Percentiles rank a stretch among this genome's conserved stretches.
phyloP scores from a whole-genome alignment of 2,329 filamentous ascomycete genomes.

The Aspergillus persii region DNA sequence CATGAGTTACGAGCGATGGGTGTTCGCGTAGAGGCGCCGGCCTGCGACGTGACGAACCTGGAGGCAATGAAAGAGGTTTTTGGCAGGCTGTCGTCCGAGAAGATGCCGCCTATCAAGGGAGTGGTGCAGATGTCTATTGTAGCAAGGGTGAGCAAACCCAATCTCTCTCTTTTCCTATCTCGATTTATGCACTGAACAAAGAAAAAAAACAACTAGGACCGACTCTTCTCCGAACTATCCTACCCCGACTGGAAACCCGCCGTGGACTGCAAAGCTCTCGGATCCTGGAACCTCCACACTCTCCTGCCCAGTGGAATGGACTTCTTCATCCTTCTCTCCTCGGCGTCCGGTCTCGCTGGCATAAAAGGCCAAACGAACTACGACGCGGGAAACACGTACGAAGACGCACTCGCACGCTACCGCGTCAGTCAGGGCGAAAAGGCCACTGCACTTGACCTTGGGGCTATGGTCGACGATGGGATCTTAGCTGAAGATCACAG shows the following conservation, averaged over 20 bases:
- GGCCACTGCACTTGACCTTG: neutral
- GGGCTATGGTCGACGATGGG: neutral
- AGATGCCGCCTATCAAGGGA: slow-evolving; percentile 28
- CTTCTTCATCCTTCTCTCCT: slow-evolving; percentile 40
- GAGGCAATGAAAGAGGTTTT: neutral
- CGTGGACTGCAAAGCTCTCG: slow-evolving; percentile 38
- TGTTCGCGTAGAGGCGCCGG: slow-evolving; percentile 16
- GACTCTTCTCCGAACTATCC: slow-evolving; percentile 40
- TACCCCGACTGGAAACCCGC: slow-evolving; percentile 35
- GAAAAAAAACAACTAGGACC: slow-evolving; percentile 15
- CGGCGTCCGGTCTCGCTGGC: slow-evolving; percentile 39
- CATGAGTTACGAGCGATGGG: neutral
- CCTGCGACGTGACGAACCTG: slow-evolving; percentile 21
- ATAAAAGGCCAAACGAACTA: slow-evolving; percentile 44
- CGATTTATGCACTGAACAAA: too few species aligned
- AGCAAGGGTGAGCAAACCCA: neutral
- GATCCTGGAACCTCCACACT: slow-evolving; percentile 33
- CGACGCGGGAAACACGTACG: slow-evolving; percentile 34
- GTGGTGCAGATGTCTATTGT: slow-evolving; percentile 34
- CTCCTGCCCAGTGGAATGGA: slow-evolving; percentile 29
- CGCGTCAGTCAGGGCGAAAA: slow-evolving; percentile 19
- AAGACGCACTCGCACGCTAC: slow-evolving; percentile 31
- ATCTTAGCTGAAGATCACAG: neutral
- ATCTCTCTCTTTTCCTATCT: too few species aligned
- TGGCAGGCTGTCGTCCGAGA: slow-evolving; percentile 1